Conservation (phyloP, 352 stramenopile species). For the Pythium coloratum region DNA sequence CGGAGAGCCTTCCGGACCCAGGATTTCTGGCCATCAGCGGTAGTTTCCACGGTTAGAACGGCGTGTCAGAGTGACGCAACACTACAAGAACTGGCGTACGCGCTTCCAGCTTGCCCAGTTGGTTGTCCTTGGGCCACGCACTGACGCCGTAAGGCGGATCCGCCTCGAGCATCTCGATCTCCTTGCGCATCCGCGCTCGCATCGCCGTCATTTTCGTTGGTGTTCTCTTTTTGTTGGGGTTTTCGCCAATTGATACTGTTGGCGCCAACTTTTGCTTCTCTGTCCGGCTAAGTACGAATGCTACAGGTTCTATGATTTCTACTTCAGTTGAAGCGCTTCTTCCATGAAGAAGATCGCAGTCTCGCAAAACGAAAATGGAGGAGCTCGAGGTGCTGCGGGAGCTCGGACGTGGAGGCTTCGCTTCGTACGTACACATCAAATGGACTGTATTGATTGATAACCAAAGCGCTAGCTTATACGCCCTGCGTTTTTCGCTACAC, state of each 20-base stretch:
- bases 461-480: neutral
- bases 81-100: conserved; percentile 39
- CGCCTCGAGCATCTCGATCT: conserved; percentile 82
- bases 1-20: conserved; percentile 76
- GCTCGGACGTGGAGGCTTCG: conserved; percentile 64
- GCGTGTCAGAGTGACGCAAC: neutral
- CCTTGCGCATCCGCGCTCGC: conserved; percentile 77
- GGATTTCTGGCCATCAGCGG: conserved; percentile 51
- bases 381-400: conserved; percentile 46
- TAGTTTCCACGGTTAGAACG: neutral
- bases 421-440: conserved; percentile 36
- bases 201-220: conserved; percentile 59
- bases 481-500: neutral
- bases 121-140: conserved; percentile 75
- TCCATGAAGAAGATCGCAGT: conserved; percentile 2
- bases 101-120: conserved; percentile 72
- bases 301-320: conserved; percentile 10
- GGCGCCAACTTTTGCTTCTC: conserved; percentile 8
- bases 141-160: conserved; percentile 77
- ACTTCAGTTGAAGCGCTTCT: conserved; percentile 11
- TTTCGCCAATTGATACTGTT: conserved; percentile 8
- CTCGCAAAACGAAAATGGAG: conserved; percentile 34
- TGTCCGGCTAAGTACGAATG: conserved; percentile 13
- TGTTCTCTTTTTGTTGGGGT: conserved; percentile 8
- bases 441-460: neutral